A percentile compares a stretch with the other conserved stretches of the same genome.
Conservation (phyloP, 768 basidiomycete species). For the Mycena kentingensis region DNA sequence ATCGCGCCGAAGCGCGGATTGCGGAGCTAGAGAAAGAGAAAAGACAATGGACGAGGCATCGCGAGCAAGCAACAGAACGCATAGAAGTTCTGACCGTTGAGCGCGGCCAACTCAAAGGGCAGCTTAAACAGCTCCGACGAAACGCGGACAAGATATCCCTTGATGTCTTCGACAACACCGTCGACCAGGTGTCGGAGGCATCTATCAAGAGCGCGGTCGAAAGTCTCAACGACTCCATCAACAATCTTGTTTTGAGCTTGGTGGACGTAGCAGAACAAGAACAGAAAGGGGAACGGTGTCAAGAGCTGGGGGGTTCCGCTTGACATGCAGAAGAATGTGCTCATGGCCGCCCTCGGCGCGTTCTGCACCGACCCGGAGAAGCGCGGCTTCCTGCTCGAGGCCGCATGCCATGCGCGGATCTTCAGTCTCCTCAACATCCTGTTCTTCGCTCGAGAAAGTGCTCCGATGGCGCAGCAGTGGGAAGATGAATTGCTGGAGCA, state of each 20-base stretch:
- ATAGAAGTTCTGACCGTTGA: neutral
- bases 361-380: slow-evolving; percentile 10
- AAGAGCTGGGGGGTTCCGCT: slow-evolving; percentile 1
- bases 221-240: slow-evolving; percentile 17
- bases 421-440: slow-evolving; percentile 6
- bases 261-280: slow-evolving; percentile 5
- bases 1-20: neutral
- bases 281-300: neutral
- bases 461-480: neutral
- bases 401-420: slow-evolving; percentile 11
- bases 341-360: slow-evolving; percentile 6
- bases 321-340: neutral
- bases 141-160: neutral
- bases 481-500: neutral
- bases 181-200: slow-evolving; percentile 23
- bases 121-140: neutral
- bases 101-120: neutral
- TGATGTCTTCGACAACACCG: slow-evolving; percentile 13
- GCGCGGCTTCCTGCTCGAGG: slow-evolving; percentile 24
- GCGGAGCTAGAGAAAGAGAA: neutral
- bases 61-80: too few species aligned
- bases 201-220: slow-evolving; percentile 12
- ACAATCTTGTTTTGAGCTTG: slow-evolving; percentile 11
- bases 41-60: neutral
- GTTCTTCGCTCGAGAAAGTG: slow-evolving; percentile 12